Conservation (phyloP, 2,329 filamentous ascomycete species). For the Magnaporthiopsis rhizophila region DNA sequence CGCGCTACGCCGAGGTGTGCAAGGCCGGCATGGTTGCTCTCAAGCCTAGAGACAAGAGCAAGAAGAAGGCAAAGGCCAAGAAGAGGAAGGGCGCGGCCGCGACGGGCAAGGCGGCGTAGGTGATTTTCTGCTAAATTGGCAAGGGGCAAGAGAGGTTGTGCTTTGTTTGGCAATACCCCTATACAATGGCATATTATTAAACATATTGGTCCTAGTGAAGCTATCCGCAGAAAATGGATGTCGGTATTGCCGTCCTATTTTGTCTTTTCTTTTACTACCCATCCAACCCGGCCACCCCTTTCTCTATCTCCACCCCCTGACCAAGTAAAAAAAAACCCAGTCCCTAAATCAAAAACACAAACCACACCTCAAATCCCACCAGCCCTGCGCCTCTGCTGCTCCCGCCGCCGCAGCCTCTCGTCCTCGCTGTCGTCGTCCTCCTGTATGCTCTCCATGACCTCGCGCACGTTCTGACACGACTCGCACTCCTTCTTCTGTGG, state of each 20-base stretch:
- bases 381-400: neutral
- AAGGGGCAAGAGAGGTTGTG: neutral
- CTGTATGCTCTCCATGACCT: conserved; percentile 21
- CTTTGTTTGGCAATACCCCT: neutral
- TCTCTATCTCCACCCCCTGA: too few species aligned
- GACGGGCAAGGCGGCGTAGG: conserved; percentile 3
- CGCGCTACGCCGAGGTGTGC: conserved; percentile 80
- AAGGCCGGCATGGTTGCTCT: conserved; percentile 80
- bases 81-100: conserved; percentile 47
- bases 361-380: neutral
- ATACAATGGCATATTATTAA: neutral
- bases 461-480: conserved; percentile 20
- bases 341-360: neutral
- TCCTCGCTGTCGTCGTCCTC: conserved; percentile 16
- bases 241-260: neutral
- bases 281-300: neutral
- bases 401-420: conserved; percentile 8
- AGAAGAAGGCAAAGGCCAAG: conserved; percentile 73
- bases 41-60: conserved; percentile 90
- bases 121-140: neutral
- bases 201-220: neutral
- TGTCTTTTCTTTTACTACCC: neutral
- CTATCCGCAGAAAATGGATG: neutral
- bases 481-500: conserved; percentile 26
- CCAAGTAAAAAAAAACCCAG: too few species aligned